Evolutionary conservation across 257 asterid genomes (phyloP).

Genomic region (Rhazya stricta): DNA sequence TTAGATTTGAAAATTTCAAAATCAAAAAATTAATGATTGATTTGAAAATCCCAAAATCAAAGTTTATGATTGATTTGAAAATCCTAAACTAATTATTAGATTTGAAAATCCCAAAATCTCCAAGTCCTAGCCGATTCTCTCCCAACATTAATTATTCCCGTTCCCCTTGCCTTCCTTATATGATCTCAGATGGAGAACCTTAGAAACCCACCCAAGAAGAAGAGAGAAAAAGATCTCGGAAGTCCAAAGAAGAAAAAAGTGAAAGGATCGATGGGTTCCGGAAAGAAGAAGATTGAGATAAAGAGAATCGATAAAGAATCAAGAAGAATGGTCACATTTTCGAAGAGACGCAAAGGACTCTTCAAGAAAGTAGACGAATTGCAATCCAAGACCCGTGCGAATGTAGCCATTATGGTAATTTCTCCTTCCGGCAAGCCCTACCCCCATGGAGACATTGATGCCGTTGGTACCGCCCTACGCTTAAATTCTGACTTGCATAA

Average conservation of each 20-base stretch:
- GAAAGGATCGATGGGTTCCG: conserved; percentile 5
- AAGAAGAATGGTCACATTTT: conserved; percentile 3
- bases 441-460: neutral
- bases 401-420: neutral
- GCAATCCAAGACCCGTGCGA: neutral
- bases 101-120: too few relatives aligned
- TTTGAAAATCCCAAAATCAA: too few relatives aligned
- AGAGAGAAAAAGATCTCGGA: neutral
- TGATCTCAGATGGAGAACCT: too few relatives aligned
- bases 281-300: conserved; percentile 14
- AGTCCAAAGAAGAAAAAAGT: too few relatives aligned
- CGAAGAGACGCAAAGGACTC: conserved; percentile 13
- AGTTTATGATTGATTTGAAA: too few relatives aligned
- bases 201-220: neutral
- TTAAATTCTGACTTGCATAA: neutral
- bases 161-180: too few relatives aligned
- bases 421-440: conserved; percentile 8
- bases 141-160: too few relatives aligned
- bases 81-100: too few relatives aligned
- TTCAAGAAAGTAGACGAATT: conserved; percentile 13
- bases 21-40: too few relatives aligned
- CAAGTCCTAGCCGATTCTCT: too few relatives aligned
- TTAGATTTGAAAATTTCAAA: too few relatives aligned
- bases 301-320: conserved; percentile 11
- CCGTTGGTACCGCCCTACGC: neutral